Evolutionary conservation across 129 eudicot genomes (phyloP), one percentile per base, ranked within the genome.

Genomic region (Rutidosis leptorrhynchoides): DNA sequence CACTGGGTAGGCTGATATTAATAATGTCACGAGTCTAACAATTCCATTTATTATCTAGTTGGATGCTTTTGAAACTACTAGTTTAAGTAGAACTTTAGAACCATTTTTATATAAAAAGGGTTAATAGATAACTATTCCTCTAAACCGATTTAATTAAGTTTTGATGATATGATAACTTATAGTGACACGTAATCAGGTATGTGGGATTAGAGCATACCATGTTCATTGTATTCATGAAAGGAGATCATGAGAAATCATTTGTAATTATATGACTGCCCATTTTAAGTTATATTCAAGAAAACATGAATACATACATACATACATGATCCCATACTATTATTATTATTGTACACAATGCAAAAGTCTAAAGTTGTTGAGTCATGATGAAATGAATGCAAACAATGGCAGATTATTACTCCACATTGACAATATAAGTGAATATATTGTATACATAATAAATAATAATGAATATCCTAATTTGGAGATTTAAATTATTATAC

Each of bases 381-480:
- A 15, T n/a, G 42, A 59, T 58, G 63, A 59, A 14, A 48, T 49
- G 43, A 28, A 17, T 19, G 43, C 16, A 52, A 24, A 33, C 1
- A 43, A 58, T 22, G 7, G 3, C 17, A 58, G 68, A 57, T 74
- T 74, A 67, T 74, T 57, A 74, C 62, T 64, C 8, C 14, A 12
- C 52, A 45, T 58, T 58, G 62, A 66, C 48, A 58, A 59, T 65
- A 74, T 30, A 23, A 57, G 9, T 22, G 12, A 55, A 25, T 57
- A 57, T n/a, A 6, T 59, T 67, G 64, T 72, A 53, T 75, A 75
- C 79, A 67, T 58, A 65, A 65, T 35, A 62, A 74, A 75, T 74
- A 58, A 60, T 54, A 68, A 67, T 67, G 65, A 60, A 59, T 58
- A 40, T 6, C 74, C 79, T 67, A 67, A 58, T 32, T 30, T 74